Evolutionary conservation across 2,329 filamentous ascomycete genomes (phyloP), one percentile per base, ranked within the genome.

Genomic region (Fusarium dlaminii): DNA sequence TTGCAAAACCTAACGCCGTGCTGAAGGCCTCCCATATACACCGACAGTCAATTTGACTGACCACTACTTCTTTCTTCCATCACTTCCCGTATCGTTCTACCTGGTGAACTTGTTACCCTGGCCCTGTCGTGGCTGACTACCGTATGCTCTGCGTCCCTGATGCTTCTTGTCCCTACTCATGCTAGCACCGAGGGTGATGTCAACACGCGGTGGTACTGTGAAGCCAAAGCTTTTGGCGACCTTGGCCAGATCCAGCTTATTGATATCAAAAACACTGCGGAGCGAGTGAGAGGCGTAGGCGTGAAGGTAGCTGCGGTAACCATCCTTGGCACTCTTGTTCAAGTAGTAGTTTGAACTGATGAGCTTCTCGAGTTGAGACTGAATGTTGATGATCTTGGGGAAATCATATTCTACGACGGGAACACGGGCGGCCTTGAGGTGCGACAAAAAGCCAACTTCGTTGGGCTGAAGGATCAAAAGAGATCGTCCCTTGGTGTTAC

Each of bases 331-430:
- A 77, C 87, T 90, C 89, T 98, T 96, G 86, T 98, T 96, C 66
- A 99, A 89, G 83, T 98, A 98, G 86, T 98, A 98, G 84, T 99
- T 98, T 82, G 96, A 93, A 36, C 90, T 90, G 78, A 99, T 97
- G 75, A 98, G 89, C 84, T 96, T 96, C 87, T 98, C 96, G 15
- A 98, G 90, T 83, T 98, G 95, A 78, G 93, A 91, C 85, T 97
- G 92, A 76, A 97, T 91, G 79, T 97, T 96, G 79, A 96, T 87
- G 74, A 99, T 94, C 88, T 97, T 98, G 4, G 96, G 96, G 80
- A 99, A 96, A 80, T 98, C 96, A 79, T 98, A 98, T 83, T 99
- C 96, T 34, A 97, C 94, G 12, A 99, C 92, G 5, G 96, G 96
- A 4, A 99, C 95, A 70, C 94, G 91, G 20, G 95, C 95, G 60